Percentiles rank a stretch among this genome's conserved stretches.
Conservation (phyloP, 495 filamentous ascomycete genomes). For the Letharia columbiana region DNA sequence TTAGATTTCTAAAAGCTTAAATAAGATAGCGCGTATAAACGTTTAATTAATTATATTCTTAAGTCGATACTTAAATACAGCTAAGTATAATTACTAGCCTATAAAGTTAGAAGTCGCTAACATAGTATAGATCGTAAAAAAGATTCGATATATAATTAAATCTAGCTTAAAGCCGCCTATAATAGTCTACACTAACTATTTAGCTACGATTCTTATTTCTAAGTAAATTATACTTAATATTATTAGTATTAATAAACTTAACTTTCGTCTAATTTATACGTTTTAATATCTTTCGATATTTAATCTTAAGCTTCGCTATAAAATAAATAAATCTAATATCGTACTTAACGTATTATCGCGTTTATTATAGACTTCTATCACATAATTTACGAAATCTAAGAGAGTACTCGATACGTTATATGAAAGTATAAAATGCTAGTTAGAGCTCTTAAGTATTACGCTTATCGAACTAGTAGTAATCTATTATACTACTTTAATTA, state of each 20-base stretch:
- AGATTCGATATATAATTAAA: neutral
- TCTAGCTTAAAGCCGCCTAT: neutral
- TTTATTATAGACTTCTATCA: neutral
- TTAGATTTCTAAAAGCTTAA: no score
- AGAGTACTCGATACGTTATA: neutral
- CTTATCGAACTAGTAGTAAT: neutral
- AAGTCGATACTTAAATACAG: neutral
- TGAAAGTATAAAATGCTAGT: neutral
- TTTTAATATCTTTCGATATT: constrained; percentile 13
- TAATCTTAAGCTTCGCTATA: constrained; percentile 10
- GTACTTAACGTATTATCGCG: neutral
- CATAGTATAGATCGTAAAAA: constrained; percentile 1
- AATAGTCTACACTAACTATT: constrained; percentile 11
- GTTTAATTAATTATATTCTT: constrained; percentile 5
- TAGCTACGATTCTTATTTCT: constrained; percentile 7
- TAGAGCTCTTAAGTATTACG: neutral
- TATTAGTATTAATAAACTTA: constrained; percentile 13
- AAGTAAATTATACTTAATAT: constrained; percentile 1
- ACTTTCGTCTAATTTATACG: neutral
- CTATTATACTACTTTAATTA: neutral
- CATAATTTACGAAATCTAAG: neutral
- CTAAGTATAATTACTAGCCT: neutral
- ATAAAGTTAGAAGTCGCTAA: neutral
- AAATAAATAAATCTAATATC: constrained; percentile 8
- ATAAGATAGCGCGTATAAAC: no score